These are phyloP conservation scores for Akanthomyces lecanii DNA, from an alignment of 2,329 filamentous ascomycete species.

Conservation along the genomic window DNA sequence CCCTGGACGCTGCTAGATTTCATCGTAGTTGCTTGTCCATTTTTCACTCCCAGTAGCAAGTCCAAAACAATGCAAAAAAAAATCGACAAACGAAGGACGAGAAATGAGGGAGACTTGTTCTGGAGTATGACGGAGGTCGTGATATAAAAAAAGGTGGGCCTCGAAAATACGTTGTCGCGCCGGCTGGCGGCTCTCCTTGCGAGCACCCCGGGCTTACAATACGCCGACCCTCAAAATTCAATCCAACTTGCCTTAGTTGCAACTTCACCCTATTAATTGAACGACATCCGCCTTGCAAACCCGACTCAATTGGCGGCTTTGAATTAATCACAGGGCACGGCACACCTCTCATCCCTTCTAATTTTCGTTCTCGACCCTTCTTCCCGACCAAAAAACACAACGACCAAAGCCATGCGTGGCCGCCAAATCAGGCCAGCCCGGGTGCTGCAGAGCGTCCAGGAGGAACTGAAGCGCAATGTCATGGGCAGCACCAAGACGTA, in stretches of 20 bases:
- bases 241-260: not conserved
- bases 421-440: conserved; percentile 44
- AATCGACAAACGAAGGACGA: not conserved
- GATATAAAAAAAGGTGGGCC: conserved; percentile 13
- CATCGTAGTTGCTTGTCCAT: not conserved
- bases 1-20: conserved; percentile 15
- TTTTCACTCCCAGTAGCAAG: not conserved
- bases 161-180: conserved; percentile 2
- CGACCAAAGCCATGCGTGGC: conserved; percentile 33
- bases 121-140: not conserved
- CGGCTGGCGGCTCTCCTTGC: conserved; percentile 2
- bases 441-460: conserved; percentile 43
- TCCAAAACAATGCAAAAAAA: not conserved
- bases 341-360: too few species aligned
- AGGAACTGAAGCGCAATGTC: conserved; percentile 40
- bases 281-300: conserved; percentile 15
- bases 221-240: conserved; percentile 26
- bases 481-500: conserved; percentile 30
- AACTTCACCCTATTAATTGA: conserved; percentile 21
- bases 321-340: not conserved
- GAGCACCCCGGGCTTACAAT: conserved; percentile 28
- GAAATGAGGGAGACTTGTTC: not conserved
- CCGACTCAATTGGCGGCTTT: not conserved
- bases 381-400: conserved; percentile 15
- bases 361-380: not conserved